Evolutionary conservation across 257 asterid genomes (phyloP).

Genomic region (Petrea volubilis): DNA sequence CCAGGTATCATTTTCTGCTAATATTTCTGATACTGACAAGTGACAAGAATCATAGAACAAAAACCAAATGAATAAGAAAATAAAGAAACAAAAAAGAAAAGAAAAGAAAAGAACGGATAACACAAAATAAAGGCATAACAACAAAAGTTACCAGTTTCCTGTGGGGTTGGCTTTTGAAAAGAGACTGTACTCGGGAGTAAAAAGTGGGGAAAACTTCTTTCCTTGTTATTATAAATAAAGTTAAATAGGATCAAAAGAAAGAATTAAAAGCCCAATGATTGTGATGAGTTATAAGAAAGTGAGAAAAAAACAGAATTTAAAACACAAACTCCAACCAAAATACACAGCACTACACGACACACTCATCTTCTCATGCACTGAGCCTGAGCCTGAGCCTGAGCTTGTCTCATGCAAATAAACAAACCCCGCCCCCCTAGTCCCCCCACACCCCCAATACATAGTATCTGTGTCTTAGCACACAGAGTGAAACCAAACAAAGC

Average conservation of each 20-base stretch:
- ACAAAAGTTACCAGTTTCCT: constrained; percentile 23
- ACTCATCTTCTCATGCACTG: constrained; percentile 26
- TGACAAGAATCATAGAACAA: no score
- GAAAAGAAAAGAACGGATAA: background rate
- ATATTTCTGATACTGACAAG: background rate
- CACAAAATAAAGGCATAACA: constrained; percentile 5
- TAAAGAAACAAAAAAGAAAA: background rate
- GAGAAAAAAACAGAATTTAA: constrained; percentile 9
- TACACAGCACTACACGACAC: constrained; percentile 32
- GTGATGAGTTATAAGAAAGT: constrained; percentile 15
- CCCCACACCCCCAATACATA: background rate
- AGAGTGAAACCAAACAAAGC: no score
- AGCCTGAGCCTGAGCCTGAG: background rate
- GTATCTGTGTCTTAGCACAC: no score
- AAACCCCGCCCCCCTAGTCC: constrained; percentile 25
- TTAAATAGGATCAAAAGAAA: constrained; percentile 9
- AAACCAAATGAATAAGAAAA: no score
- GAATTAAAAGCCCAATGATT: constrained; percentile 20
- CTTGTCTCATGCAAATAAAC: constrained; percentile 42
- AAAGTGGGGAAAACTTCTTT: background rate
- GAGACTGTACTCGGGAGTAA: background rate
- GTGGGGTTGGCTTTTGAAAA: background rate
- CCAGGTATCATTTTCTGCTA: background rate
- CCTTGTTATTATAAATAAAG: background rate
- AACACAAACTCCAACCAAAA: constrained; percentile 31